Conservation (phyloP, 176 grass and related monocot genomes). For the Oryza rufipogon region DNA sequence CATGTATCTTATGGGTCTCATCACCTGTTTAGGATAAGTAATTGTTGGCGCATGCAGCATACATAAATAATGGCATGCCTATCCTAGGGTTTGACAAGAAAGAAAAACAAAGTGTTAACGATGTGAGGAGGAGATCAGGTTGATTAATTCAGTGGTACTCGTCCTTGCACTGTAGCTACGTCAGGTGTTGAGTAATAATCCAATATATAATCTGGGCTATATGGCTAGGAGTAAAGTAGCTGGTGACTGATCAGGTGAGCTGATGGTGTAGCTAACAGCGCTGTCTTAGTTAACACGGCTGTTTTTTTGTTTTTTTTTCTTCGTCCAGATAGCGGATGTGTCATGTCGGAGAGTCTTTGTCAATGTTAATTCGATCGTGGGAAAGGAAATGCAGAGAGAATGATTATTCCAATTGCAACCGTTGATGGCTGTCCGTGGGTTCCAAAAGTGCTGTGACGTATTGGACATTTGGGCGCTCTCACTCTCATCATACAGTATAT, state of each 20-base stretch:
- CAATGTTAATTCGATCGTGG: not conserved
- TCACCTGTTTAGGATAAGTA: constrained; percentile 4
- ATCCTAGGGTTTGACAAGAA: constrained; percentile 31
- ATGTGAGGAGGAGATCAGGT: not conserved
- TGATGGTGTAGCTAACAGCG: constrained; percentile 1
- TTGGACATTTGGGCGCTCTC: too few species aligned
- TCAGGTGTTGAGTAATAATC: constrained; percentile 18
- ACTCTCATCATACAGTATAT: too few species aligned
- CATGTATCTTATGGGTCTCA: constrained; percentile 33
- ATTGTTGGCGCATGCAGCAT: not conserved
- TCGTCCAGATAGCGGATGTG: not conserved
- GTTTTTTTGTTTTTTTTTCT: not conserved
- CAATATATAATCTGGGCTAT: not conserved
- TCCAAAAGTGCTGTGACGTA: too few species aligned
- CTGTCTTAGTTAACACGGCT: not conserved
- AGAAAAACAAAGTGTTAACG: not conserved
- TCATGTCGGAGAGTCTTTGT: not conserved
- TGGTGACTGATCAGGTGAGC: not conserved
- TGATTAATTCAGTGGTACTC: not conserved
- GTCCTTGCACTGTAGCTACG: not conserved
- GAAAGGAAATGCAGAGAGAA: not conserved
- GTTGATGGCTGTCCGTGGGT: too few species aligned
- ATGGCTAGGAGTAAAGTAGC: not conserved
- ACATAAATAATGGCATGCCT: constrained; percentile 17
- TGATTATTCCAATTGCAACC: not conserved